Base-by-base conservation (phyloP, 2,329 filamentous ascomycete genomes). In the Exophiala spinifera region DNA sequence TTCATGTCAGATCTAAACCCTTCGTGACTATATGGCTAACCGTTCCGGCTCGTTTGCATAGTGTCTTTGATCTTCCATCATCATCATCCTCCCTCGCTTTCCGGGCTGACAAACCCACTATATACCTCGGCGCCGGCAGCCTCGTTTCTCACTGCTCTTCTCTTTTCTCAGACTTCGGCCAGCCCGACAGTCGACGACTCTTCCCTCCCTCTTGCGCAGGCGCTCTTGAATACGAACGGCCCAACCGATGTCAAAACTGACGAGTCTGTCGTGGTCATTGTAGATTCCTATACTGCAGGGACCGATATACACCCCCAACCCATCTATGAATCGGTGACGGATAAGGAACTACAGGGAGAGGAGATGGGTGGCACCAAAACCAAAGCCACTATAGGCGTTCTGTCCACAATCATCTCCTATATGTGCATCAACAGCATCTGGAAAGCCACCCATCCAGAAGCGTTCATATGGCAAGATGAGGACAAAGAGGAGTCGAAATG, bases 401-500 rank as follows among this genome's bases (percentile, higher is more conserved):
- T 75, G 42, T 69, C 71, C 20, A 70, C 67, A 19, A 61, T 75
- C 49, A 74, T 76, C 54, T 64, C 67, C 10, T 75, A 74, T 65
- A 65, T 75, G 31, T 71, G 70, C 15, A 55, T 74, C 51, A 74
- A 74, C 62, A 75, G 71, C 52, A 51, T 87, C 5, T 78, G 82
- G 42, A 74, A 76, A 49, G 68, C 77, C 40, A 76, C 87, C 57
- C 82, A 86, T 55, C 86, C 86, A 2, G 80, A 80, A n/a, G 77
- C 76, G n/a, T 82, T 81, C 53, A 76, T 79, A 55, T 75, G 72
- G 72, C 77, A 77, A 33, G 81, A 82, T 47, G 84, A 86, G 70
- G 78, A 79, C 46, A 73, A 76, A 49, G 82, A 85, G 61, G 85
- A 89, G 67, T 73, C 74, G 54, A 74, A 71, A 61, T 92, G 88